Conservation (phyloP, 208 protist genomes). For the Leishmania mexicana region DNA sequence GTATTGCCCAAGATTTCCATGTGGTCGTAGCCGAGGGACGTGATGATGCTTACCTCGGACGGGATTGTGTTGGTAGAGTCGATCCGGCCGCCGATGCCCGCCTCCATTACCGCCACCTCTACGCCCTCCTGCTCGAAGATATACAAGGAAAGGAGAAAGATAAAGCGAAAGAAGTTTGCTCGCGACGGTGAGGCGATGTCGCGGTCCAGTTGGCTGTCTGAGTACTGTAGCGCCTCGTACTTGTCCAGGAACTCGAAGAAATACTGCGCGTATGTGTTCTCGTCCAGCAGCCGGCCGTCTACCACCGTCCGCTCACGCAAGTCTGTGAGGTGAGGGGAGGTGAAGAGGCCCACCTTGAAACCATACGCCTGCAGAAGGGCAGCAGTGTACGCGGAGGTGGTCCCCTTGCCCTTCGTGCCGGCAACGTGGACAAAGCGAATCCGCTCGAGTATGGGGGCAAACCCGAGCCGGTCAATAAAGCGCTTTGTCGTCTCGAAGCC, state of each 20-base stretch:
- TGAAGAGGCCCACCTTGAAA: constrained; percentile 90
- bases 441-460: constrained; percentile 90
- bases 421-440: constrained; percentile 95
- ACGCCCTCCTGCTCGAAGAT: constrained; percentile 81
- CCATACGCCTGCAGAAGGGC: constrained; percentile 82
- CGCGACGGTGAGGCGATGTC: constrained; percentile 42
- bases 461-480: constrained; percentile 82
- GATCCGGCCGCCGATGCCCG: constrained; percentile 93
- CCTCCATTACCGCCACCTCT: constrained; percentile 93
- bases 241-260: constrained; percentile 81
- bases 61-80: constrained; percentile 94
- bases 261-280: constrained; percentile 68
- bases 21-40: constrained; percentile 94
- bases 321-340: constrained; percentile 90
- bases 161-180: constrained; percentile 84
- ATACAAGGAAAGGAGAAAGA: constrained; percentile 84
- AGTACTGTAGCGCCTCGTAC: constrained; percentile 53
- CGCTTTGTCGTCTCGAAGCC: constrained; percentile 89
- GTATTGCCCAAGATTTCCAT: constrained; percentile 93
- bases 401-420: constrained; percentile 94
- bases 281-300: constrained; percentile 66
- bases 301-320: constrained; percentile 86
- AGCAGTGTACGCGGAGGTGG: constrained; percentile 80
- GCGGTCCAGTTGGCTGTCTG: constrained; percentile 57
- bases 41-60: constrained; percentile 88